Evolutionary conservation across 345 rosid genomes (phyloP), one percentile per base, ranked within the genome.

Genomic region (Xanthoceras sorbifolium): DNA sequence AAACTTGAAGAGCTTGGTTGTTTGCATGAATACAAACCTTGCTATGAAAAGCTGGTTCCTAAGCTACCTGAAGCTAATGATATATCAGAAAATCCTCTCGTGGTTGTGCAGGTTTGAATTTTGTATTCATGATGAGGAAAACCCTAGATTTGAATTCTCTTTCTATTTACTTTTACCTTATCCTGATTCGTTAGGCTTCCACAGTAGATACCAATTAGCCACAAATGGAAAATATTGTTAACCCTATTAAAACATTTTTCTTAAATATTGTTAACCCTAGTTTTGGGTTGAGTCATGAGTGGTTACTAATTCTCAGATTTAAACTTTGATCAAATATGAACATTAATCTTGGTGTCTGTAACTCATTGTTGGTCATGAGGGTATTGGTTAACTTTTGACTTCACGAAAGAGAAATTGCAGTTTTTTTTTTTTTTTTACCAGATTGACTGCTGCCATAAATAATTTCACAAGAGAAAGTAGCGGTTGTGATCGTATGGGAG

Each of bases 1-100:
- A 78, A 66, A 60, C 81, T 78, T 65, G 77, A 78, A 46, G 81
- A 66, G 73, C 67, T 78, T 72, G 81, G 76, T 26, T 65, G 59
- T 17, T 69, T 78, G 73, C 81, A 72, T 42, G 73, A 72, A 44
- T 78, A 78, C 61, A 72, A 78, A 50, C 25, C 73, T 38, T 78
- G 63, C 72, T 72, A 78, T 42, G 77, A 78, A 65, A 78, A 72
- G 61, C 73, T 78, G 7, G 81, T 78, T 57, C 77, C 81, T 66
- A 31, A 72, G 70, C 48, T 57, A 17, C 67, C 63, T 8, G 34
- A 66, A 66, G 67, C 62, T 29, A 28, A 23, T 23, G 67, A 72
- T 57, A 44, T 72, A 28, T 72, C 73, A 14, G 72, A 78, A 78
- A 65, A 78, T 28, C 81, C 81, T 26, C 23, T 72, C 5, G 73